Conservation (phyloP, 495 filamentous ascomycete genomes). For the Penicillium parvum region DNA sequence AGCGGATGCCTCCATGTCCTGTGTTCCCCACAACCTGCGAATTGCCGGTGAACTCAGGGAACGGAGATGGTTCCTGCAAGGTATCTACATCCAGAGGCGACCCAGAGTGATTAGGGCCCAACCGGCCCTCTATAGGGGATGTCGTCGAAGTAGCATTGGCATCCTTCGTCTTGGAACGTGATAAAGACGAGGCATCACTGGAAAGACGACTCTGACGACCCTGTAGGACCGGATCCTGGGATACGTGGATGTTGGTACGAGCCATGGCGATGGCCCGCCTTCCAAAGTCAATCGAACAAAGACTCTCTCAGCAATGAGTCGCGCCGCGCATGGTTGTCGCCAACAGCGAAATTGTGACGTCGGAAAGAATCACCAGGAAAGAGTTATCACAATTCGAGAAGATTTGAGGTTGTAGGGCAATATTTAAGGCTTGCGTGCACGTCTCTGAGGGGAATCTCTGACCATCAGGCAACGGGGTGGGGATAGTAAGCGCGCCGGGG, state of each 20-base stretch:
- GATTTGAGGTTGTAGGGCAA: background rate
- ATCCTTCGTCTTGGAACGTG: conserved; percentile 8
- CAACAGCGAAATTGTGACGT: background rate
- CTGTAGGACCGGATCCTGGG: conserved; percentile 19
- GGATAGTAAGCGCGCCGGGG: too few relatives aligned
- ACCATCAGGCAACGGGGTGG: too few relatives aligned
- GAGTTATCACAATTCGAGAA: background rate
- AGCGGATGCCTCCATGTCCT: conserved; percentile 8
- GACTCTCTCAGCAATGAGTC: conserved; percentile 8
- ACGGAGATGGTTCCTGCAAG: conserved; percentile 13
- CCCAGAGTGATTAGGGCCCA: conserved; percentile 8
- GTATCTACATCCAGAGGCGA: conserved; percentile 9
- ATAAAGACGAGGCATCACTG: conserved; percentile 11
- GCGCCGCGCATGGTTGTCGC: conserved; percentile 19
- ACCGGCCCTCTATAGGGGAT: conserved; percentile 1
- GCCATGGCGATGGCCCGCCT: conserved; percentile 18
- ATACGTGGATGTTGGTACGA: conserved; percentile 17
- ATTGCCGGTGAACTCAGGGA: conserved; percentile 16
- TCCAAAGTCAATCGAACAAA: conserved; percentile 8
- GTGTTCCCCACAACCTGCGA: conserved; percentile 7
- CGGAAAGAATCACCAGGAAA: background rate
- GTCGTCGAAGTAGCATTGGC: conserved; percentile 3
- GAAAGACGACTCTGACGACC: conserved; percentile 10
- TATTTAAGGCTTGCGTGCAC: too few relatives aligned
- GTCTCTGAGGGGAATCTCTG: too few relatives aligned